Evolutionary conservation across 179 eudicot genomes (phyloP).

Genomic region (Nepenthes alata): DNA sequence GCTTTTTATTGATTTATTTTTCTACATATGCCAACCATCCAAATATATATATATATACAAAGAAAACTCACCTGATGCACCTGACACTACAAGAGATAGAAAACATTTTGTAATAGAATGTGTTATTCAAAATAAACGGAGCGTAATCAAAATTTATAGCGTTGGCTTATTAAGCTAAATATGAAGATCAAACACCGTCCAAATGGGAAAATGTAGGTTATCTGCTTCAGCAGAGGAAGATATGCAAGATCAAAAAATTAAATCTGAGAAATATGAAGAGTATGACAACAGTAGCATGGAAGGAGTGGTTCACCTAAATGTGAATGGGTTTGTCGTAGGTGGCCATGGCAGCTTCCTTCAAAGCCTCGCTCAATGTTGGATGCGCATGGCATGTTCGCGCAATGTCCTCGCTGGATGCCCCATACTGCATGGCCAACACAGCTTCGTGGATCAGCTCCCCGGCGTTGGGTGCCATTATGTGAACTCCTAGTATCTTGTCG

Average conservation of each 20-base stretch:
- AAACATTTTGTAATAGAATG: too few species aligned
- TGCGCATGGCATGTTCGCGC: constrained; percentile 97
- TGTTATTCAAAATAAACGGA: too few species aligned
- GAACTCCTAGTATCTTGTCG: constrained; percentile 85
- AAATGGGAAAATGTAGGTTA: too few species aligned
- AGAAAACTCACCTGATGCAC: too few species aligned
- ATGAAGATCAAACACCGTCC: neutral
- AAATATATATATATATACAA: too few species aligned
- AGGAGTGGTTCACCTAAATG: constrained; percentile 28
- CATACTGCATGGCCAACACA: constrained; percentile 62
- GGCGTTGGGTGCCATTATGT: constrained; percentile 90
- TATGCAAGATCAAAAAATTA: too few species aligned
- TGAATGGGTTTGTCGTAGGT: constrained; percentile 93
- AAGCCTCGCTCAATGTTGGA: constrained; percentile 93
- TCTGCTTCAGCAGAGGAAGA: too few species aligned
- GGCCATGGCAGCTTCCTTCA: constrained; percentile 97
- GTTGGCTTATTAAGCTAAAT: neutral
- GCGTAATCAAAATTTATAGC: too few species aligned
- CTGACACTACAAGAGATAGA: too few species aligned
- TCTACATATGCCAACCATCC: too few species aligned
- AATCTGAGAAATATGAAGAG: neutral
- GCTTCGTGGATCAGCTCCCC: constrained; percentile 96
- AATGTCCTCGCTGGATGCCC: constrained; percentile 91
- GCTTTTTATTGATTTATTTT: too few species aligned
- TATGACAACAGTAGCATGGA: neutral